phyloP scores from a whole-genome alignment of 1,284 basidiomycete species.

The Ceratobasidium sp. region DNA sequence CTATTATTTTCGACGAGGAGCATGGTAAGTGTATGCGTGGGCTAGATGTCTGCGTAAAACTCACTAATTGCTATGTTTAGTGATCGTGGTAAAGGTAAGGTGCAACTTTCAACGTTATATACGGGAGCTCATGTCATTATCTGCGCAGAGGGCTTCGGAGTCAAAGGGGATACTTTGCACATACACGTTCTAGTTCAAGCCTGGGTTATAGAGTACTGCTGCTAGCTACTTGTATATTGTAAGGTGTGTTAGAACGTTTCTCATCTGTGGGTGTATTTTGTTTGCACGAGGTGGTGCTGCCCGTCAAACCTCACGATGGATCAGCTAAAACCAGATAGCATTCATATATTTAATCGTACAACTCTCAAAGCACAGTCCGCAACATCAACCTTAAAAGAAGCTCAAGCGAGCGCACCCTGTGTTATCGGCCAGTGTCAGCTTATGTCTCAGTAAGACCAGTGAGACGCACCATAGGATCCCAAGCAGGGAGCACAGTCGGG shows the following conservation, averaged over 20 bases:
- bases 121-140: background rate
- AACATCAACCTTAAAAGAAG: background rate
- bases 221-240: background rate
- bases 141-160: background rate
- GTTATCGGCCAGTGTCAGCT: background rate
- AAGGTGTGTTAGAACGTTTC: background rate
- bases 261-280: background rate
- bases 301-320: background rate
- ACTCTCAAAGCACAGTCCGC: background rate
- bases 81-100: slow-evolving; percentile 15
- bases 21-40: slow-evolving; percentile 9
- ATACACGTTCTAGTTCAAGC: slow-evolving; percentile 7
- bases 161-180: background rate
- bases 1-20: slow-evolving; percentile 28
- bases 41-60: background rate
- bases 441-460: too few species aligned
- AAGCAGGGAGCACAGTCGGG: slow-evolving; percentile 75
- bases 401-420: slow-evolving; percentile 16
- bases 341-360: background rate
- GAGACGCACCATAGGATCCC: slow-evolving; percentile 84
- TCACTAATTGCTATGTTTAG: background rate
- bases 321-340: slow-evolving; percentile 8
- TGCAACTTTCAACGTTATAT: background rate
- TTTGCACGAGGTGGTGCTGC: background rate
- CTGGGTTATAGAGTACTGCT: background rate